Evolutionary conservation across 768 basidiomycete species (phyloP).

Genomic region (Rickenella mellea): DNA sequence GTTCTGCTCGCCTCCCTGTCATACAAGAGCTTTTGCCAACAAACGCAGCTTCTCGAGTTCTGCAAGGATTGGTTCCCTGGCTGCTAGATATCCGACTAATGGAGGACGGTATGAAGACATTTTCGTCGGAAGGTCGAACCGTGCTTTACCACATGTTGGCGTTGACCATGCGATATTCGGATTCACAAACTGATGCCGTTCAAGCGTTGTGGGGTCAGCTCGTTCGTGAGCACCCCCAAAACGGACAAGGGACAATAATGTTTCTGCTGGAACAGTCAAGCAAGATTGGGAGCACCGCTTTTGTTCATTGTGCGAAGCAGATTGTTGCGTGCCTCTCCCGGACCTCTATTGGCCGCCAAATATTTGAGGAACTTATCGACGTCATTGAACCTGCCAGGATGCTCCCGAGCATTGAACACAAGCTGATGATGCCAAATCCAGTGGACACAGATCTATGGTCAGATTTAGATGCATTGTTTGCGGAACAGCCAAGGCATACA

Average conservation of each 20-base stretch:
- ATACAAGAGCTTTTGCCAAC: conserved; percentile 39
- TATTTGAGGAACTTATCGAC: conserved; percentile 78
- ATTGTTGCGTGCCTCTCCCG: conserved; percentile 80
- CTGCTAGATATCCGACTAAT: conserved; percentile 66
- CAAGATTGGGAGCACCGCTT: conserved; percentile 70
- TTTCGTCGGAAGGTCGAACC: conserved; percentile 50
- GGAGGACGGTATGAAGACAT: conserved; percentile 42
- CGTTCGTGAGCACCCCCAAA: conserved; percentile 63
- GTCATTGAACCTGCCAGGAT: conserved; percentile 80
- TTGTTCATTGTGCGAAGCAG: conserved; percentile 70
- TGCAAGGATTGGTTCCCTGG: conserved; percentile 83
- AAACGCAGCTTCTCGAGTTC: conserved; percentile 20
- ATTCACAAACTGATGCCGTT: conserved; percentile 72
- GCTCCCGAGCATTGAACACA: conserved; percentile 70
- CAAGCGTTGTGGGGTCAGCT: conserved; percentile 70
- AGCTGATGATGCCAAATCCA: conserved; percentile 45
- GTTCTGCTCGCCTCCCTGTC: conserved; percentile 64
- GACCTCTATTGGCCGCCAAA: conserved; percentile 56
- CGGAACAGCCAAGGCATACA: conserved; percentile 54
- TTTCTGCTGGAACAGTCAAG: conserved; percentile 85
- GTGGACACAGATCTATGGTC: conserved; percentile 72
- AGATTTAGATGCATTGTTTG: conserved; percentile 67
- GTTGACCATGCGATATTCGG: conserved; percentile 68
- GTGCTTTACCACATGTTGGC: conserved; percentile 75
- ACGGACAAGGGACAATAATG: conserved; percentile 69